Percentiles rank a stretch among this genome's conserved stretches.
phyloP scores from a whole-genome alignment of 352 stramenopile species.

The Pythium biforme region DNA sequence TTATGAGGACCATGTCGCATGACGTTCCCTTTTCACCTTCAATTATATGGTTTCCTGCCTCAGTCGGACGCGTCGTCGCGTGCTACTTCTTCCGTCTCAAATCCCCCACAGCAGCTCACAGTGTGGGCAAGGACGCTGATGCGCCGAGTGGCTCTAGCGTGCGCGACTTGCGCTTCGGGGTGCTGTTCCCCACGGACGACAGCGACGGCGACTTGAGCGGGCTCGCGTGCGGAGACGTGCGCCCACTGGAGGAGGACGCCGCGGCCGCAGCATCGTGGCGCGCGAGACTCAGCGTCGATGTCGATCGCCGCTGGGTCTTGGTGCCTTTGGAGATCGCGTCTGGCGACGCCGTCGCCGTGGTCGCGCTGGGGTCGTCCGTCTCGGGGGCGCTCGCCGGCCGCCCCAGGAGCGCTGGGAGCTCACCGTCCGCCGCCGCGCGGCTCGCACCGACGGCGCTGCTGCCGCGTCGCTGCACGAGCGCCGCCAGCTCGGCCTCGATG shows the following conservation, averaged over 20 bases:
- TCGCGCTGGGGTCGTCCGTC: neutral
- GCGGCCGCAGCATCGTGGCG: conserved; percentile 18
- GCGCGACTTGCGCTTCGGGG: conserved; percentile 52
- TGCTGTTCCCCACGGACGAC: conserved; percentile 6
- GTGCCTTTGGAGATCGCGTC: neutral
- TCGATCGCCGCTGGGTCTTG: conserved; percentile 15
- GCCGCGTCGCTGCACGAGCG: conserved; percentile 16
- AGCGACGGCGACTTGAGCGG: conserved; percentile 33
- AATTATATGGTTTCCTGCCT: too few relatives aligned
- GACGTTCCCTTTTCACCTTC: too few relatives aligned
- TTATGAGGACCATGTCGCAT: too few relatives aligned
- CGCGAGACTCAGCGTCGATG: conserved; percentile 25
- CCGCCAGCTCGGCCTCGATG: conserved; percentile 53
- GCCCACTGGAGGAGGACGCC: neutral
- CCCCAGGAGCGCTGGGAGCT: conserved; percentile 22
- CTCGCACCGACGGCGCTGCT: conserved; percentile 10
- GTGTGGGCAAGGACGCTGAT: conserved; percentile 4
- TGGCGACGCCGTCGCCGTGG: neutral
- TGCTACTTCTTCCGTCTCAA: neutral
- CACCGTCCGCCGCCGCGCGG: conserved; percentile 1
- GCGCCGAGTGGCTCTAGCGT: conserved; percentile 40
- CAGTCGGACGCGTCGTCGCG: too few relatives aligned
- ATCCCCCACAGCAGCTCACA: neutral
- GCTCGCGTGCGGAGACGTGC: conserved; percentile 27
- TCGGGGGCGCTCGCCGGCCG: conserved; percentile 23